Percentiles rank a stretch among this genome's conserved stretches.
Conservation (phyloP, 352 stramenopile genomes). For the Globisporangium spinosum region DNA sequence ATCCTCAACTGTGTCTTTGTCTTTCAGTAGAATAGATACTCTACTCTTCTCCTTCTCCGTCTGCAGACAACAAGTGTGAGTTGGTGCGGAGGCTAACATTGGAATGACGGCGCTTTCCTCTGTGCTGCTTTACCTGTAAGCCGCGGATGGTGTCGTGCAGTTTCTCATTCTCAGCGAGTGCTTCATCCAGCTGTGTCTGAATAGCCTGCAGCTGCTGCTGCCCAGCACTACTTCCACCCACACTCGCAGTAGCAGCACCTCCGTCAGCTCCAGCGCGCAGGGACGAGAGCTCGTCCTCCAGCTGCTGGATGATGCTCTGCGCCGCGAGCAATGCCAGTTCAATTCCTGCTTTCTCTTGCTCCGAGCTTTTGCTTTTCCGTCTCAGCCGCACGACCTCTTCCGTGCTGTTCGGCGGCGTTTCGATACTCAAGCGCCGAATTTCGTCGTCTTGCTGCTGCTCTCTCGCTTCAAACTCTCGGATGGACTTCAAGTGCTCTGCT, state of each 20-base stretch:
- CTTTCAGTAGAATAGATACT: slow-evolving; percentile 9
- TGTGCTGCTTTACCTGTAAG: slow-evolving; percentile 53
- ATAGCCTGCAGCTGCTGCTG: slow-evolving; percentile 23
- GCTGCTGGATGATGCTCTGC: slow-evolving; percentile 37
- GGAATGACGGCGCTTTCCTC: slow-evolving; percentile 33
- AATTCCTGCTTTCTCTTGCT: slow-evolving; percentile 29
- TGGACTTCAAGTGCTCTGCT: slow-evolving; percentile 13
- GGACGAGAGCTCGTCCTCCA: slow-evolving; percentile 32
- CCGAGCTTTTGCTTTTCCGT: slow-evolving; percentile 21
- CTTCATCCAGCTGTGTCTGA: slow-evolving; percentile 44
- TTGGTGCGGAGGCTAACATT: slow-evolving; percentile 28
- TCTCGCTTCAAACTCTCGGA: slow-evolving; percentile 16
- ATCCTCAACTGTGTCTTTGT: slow-evolving; percentile 18
- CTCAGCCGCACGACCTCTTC: slow-evolving; percentile 14
- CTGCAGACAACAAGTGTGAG: slow-evolving; percentile 22
- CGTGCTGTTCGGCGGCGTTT: slow-evolving; percentile 19
- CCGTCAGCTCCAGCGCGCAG: not conserved
- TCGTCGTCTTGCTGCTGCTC: slow-evolving; percentile 24
- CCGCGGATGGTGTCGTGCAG: slow-evolving; percentile 59
- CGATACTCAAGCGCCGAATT: slow-evolving; percentile 17
- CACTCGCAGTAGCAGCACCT: not conserved
- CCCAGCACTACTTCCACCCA: slow-evolving; percentile 10
- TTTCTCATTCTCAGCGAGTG: slow-evolving; percentile 55
- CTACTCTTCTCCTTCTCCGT: slow-evolving; percentile 16
- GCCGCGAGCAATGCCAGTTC: slow-evolving; percentile 28